Percentiles rank a stretch among this genome's conserved stretches.
These are phyloP conservation scores for Ceratobasidium sp. DNA, from an alignment of 1,284 basidiomycete species.

Conservation along the genomic window DNA sequence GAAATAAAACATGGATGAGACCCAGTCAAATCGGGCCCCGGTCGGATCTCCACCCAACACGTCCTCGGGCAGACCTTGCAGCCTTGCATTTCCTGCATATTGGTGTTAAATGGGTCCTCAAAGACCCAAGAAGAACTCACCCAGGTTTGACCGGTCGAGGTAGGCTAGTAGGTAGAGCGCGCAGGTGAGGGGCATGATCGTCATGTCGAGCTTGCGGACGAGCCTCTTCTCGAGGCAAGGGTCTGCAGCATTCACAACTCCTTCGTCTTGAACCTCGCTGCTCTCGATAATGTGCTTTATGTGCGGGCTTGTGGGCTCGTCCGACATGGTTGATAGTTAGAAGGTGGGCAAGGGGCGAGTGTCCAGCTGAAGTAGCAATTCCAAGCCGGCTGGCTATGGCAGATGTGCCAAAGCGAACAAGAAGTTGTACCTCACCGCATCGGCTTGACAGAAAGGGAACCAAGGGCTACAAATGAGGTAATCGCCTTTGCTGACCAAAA, in stretches of 20 bases:
- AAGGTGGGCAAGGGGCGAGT: background rate
- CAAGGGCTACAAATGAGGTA: background rate
- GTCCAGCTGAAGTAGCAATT: background rate
- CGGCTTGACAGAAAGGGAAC: background rate
- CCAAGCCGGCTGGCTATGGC: background rate
- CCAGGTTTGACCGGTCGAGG: conserved; percentile 79
- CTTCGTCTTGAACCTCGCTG: conserved; percentile 10
- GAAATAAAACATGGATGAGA: conserved; percentile 80
- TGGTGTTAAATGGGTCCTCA: background rate
- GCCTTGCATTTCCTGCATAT: conserved; percentile 69
- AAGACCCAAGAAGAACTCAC: background rate
- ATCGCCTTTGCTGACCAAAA: background rate
- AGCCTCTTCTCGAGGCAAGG: conserved; percentile 64
- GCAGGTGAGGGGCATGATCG: conserved; percentile 78
- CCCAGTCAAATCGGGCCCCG: conserved; percentile 77
- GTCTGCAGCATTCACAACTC: background rate
- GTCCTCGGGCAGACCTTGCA: conserved; percentile 76
- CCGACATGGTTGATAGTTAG: background rate
- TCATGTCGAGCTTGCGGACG: conserved; percentile 73
- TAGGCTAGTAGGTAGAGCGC: conserved; percentile 81
- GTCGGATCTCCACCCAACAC: conserved; percentile 75
- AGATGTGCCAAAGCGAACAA: background rate
- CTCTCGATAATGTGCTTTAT: conserved; percentile 8
- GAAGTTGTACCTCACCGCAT: background rate
- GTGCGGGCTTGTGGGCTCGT: conserved; percentile 1